A percentile compares a stretch with the other conserved stretches of the same genome.
Evolutionary conservation across 305 asterid genomes (phyloP).

Genomic region (Plantago coronopus): DNA sequence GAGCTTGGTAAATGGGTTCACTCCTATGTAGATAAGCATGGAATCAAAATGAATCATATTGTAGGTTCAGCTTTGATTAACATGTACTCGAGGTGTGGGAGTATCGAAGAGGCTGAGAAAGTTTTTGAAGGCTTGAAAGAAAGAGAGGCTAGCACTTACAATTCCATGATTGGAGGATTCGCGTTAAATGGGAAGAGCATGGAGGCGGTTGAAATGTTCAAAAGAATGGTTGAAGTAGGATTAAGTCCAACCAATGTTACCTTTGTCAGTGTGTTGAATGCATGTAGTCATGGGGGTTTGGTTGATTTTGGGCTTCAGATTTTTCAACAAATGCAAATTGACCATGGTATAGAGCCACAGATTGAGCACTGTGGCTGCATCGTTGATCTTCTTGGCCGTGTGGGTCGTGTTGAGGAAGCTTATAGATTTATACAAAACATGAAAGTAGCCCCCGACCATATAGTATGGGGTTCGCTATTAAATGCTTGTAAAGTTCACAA

Average conservation of each 20-base stretch:
- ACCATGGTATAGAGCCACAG: slow-evolving; percentile 34
- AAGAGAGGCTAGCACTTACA: slow-evolving; percentile 44
- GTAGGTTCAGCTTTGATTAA: slow-evolving; percentile 52
- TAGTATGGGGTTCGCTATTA: slow-evolving; percentile 50
- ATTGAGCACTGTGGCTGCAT: slow-evolving; percentile 59
- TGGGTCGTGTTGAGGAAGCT: slow-evolving; percentile 49
- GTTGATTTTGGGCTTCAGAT: slow-evolving; percentile 37
- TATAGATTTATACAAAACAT: slow-evolving; percentile 30
- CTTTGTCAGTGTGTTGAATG: slow-evolving; percentile 46
- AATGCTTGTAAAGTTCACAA: slow-evolving; percentile 47
- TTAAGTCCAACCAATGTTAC: slow-evolving; percentile 38
- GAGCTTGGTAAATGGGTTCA: slow-evolving; percentile 59
- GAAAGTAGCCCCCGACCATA: slow-evolving; percentile 34
- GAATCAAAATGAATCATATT: slow-evolving; percentile 35
- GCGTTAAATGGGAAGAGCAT: slow-evolving; percentile 44
- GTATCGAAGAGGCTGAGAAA: slow-evolving; percentile 40
- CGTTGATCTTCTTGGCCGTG: slow-evolving; percentile 63
- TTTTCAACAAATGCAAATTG: slow-evolving; percentile 34
- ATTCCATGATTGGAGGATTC: slow-evolving; percentile 48
- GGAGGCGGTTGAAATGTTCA: slow-evolving; percentile 37
- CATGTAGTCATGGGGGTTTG: slow-evolving; percentile 56
- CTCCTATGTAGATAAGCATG: slow-evolving; percentile 32
- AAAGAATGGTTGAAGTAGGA: slow-evolving; percentile 36
- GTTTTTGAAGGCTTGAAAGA: slow-evolving; percentile 31
- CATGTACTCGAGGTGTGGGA: slow-evolving; percentile 58